Base-by-base conservation (phyloP, 257 asterid species). In the Petrea volubilis region DNA sequence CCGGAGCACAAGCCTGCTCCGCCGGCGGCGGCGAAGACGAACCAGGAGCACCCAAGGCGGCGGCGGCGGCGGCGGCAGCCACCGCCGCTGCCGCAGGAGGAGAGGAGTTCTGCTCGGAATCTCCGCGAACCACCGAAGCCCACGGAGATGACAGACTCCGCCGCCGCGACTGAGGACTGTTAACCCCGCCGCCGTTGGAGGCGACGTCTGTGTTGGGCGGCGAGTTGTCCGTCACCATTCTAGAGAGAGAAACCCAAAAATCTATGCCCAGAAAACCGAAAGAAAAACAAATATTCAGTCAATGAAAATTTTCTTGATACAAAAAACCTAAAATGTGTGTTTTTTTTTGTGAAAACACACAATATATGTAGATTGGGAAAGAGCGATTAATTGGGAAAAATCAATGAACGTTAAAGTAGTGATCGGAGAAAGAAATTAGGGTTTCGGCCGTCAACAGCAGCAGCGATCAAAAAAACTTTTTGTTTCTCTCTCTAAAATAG, bases 41-140 rank as follows among this genome's bases (percentile, higher is more conserved):
- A 17, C 75, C 69, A 6, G 77, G 73, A 65, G 83, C 31, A 2
- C 10, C 57, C 3, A 67, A 13, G 3, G 71, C 66, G 47, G 77
- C 17, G 0, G 66, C 53, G 36, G 70, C 64, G 29, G 70, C 57
- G 2, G 85, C 71, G 6, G 83, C 53, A 2, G 85, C 70, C 9
- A 81, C 27, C n/a, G n/a, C n/a, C n/a, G n/a, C n/a, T n/a, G n/a
- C n/a, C n/a, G n/a, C n/a, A n/a, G n/a, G n/a, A 0, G 75, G 73
- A 25, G 85, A 70, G 3, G 61, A 56, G 40, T 61, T 67, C 11
- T 77, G 78, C 62, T 83, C 88, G 9, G 83, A 53, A 77, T 84
- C 83, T 2, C 94, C 90, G 0, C 95, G 83, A 9, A 88, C 95
- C 4, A 90, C 84, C 24, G 86, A 88, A 2, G 90, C 90, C 96